Percentiles rank a stretch among this genome's conserved stretches.
Conservation (phyloP, 2,329 filamentous ascomycete genomes). For the Myriosclerotinia duriaeana region DNA sequence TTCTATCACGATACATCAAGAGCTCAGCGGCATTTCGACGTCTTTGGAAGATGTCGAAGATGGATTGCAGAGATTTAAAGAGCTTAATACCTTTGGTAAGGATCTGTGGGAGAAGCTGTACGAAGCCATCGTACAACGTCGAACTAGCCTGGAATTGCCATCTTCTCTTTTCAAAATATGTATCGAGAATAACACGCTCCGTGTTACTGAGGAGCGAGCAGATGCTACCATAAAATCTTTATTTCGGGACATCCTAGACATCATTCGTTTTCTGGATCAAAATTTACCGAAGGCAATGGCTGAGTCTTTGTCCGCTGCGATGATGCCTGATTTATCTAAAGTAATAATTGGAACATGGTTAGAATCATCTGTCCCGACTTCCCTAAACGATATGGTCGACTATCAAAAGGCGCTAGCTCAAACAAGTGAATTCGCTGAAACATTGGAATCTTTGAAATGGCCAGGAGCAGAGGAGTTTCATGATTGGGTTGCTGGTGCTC, state of each 20-base stretch:
- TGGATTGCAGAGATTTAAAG: conserved; percentile 59
- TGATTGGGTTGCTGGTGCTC: conserved; percentile 78
- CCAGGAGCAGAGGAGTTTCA: conserved; percentile 61
- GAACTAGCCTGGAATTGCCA: conserved; percentile 49
- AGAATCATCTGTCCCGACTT: conserved; percentile 70
- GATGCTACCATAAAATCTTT: conserved; percentile 51
- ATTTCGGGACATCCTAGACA: conserved; percentile 53
- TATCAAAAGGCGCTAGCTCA: conserved; percentile 71
- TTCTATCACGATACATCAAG: conserved; percentile 53
- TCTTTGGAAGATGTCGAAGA: conserved; percentile 54
- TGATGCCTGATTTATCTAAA: conserved; percentile 68
- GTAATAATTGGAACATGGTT: conserved; percentile 74
- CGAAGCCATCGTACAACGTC: conserved; percentile 58
- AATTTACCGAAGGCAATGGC: conserved; percentile 56
- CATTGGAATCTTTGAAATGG: conserved; percentile 63
- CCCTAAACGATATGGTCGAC: conserved; percentile 65
- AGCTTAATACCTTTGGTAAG: conserved; percentile 59
- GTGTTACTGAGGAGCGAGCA: conserved; percentile 44
- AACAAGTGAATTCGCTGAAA: conserved; percentile 62
- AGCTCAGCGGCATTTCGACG: conserved; percentile 44
- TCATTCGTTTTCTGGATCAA: conserved; percentile 53
- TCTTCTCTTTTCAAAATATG: conserved; percentile 45
- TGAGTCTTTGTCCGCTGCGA: conserved; percentile 61
- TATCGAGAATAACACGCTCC: conserved; percentile 47
- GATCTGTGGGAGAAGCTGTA: conserved; percentile 64